Percentiles rank a stretch among this genome's conserved stretches.
Evolutionary conservation across 2,329 filamentous ascomycete genomes (phyloP).

Genomic region (Rhynchosporium secalis): DNA sequence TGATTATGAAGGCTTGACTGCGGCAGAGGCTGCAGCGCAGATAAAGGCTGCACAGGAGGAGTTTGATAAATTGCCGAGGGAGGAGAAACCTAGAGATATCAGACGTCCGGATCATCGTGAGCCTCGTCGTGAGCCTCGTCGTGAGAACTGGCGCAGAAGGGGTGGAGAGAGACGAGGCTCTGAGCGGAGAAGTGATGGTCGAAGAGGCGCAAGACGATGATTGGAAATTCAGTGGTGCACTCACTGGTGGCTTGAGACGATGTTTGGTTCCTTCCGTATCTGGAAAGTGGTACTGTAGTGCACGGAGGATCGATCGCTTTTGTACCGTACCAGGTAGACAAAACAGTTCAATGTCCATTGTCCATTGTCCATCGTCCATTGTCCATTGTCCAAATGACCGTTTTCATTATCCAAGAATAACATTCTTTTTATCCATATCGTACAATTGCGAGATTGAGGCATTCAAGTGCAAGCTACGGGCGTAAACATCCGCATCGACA

Average conservation of each 20-base stretch:
- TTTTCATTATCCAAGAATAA: no score
- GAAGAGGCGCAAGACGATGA: constrained; percentile 3
- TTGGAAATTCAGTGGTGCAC: neutral
- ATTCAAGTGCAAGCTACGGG: no score
- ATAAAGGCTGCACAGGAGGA: neutral
- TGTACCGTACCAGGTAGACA: no score
- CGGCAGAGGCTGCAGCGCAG: neutral
- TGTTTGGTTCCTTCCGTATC: neutral
- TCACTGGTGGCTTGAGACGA: neutral
- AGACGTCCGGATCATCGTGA: constrained; percentile 3
- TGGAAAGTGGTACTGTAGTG: neutral
- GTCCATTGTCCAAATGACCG: no score
- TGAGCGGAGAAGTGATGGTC: neutral
- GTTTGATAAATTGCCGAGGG: constrained; percentile 6
- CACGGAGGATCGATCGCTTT: neutral
- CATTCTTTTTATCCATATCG: no score
- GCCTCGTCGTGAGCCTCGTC: constrained; percentile 1
- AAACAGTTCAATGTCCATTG: no score
- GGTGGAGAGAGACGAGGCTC: neutral
- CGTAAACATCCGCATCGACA: no score
- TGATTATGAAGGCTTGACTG: constrained; percentile 7
- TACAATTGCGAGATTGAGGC: no score
- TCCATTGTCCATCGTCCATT: no score
- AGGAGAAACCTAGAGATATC: neutral
- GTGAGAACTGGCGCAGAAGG: neutral